These are phyloP conservation scores for Pseudocercospora vitis DNA, from an alignment of 2,329 filamentous ascomycete species.

Conservation along the genomic window DNA sequence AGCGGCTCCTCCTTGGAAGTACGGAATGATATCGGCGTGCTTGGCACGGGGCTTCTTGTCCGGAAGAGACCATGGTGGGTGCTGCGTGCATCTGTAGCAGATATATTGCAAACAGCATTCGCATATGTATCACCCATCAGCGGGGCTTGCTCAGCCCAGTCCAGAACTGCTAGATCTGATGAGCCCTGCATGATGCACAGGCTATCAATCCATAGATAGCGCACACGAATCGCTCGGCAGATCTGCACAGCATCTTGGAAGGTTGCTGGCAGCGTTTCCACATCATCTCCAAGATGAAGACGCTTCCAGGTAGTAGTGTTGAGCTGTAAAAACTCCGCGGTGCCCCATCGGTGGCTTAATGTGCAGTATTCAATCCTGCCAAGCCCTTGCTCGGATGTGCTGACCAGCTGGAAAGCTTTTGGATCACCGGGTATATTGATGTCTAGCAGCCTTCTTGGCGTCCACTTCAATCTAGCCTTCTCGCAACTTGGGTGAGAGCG, in stretches of 20 bases:
- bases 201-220: slow-evolving; percentile 4
- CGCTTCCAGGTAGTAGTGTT: neutral
- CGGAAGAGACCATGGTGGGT: neutral
- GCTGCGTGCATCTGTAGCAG: neutral
- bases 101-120: neutral
- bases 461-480: too few species aligned
- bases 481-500: too few species aligned
- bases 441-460: too few species aligned
- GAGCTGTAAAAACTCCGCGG: neutral
- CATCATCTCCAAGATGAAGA: neutral
- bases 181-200: neutral
- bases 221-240: neutral
- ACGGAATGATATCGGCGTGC: too few species aligned
- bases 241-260: slow-evolving; percentile 1
- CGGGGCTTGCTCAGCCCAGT: neutral
- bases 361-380: too few species aligned
- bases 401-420: too few species aligned
- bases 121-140: neutral
- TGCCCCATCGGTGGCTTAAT: neutral
- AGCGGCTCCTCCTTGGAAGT: too few species aligned
- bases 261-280: neutral
- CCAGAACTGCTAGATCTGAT: neutral
- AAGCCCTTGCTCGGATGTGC: too few species aligned
- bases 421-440: too few species aligned
- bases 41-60: too few species aligned